phyloP scores from a whole-genome alignment of 2,329 filamentous ascomycete genomes.

The Ustulina deusta region DNA sequence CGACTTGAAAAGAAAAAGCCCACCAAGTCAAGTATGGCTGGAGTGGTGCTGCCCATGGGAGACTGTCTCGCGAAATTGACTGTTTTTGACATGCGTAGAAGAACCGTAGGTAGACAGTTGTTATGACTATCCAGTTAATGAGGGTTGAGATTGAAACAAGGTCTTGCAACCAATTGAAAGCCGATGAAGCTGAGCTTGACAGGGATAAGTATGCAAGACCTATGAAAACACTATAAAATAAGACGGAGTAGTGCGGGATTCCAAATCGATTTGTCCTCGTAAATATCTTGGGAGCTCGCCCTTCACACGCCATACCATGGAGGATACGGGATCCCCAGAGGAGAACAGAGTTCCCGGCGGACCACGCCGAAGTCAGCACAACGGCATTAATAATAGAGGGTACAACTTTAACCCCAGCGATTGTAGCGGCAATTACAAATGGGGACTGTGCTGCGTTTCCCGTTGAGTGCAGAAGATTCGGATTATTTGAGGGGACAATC shows the following conservation, averaged over 20 bases:
- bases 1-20: too few species aligned
- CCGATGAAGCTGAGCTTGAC: not conserved
- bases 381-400: not conserved
- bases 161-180: not conserved
- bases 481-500: not conserved
- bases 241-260: not conserved
- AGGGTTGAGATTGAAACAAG: too few species aligned
- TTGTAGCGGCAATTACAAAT: not conserved
- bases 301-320: not conserved
- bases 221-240: not conserved
- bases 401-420: not conserved
- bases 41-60: too few species aligned
- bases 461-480: not conserved
- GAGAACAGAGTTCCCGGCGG: not conserved
- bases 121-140: too few species aligned
- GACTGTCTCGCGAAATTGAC: too few species aligned
- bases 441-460: not conserved
- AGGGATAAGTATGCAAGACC: not conserved
- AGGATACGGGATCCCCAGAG: not conserved
- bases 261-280: not conserved
- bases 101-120: too few species aligned
- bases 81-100: too few species aligned
- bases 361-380: not conserved
- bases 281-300: not conserved
- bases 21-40: too few species aligned